Evolutionary conservation across 2,329 filamentous ascomycete genomes (phyloP), one percentile per base, ranked within the genome.

Genomic region (Fusarium chuoi): DNA sequence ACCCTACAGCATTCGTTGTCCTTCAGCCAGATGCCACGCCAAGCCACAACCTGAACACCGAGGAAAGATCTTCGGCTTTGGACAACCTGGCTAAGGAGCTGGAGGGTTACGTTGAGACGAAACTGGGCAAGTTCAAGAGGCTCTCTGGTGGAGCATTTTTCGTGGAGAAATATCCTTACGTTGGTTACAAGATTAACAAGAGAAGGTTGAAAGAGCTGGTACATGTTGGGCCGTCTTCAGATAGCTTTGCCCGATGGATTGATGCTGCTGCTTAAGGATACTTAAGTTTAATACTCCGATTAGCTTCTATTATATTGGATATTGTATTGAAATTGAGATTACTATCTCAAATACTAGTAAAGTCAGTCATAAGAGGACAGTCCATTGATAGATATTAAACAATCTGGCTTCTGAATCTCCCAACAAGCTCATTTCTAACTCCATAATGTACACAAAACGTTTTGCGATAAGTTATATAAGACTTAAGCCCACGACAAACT

Each of bases 191-290:
- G 49, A 52, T 52, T 2, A 52, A 52, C 6, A 52, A 52, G n/a
- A 52, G 49, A 11, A 52, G 33, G 18, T 1, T 52, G 0, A 52
- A 52, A 1, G 49, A 52, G 49, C 12, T 52, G 5, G 49, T 52
- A 9, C n/a, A 52, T 36, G 24, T 52, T 9, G 33, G 49, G 0
- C 33, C 49, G 2, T 52, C n/a, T 0, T 0, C 18, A 2, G 10
- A 26, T 6, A 38, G 13, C 49, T 7, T 22, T 26, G 6, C 6
- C 0, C 33, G 49, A 4, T 52, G 49, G 49, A 17, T 52, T 8
- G 1, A 35, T 15, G 49, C 49, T 2, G n/a, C 33, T 2, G 33
- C 46, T 33, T 48, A 17, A 45, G 5, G 3, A n/a, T n/a, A 13
- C 1, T 14, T 2, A 14, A n/a, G 12, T 15, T n/a, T 5, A 4